These are phyloP conservation scores for Porcisia deanei DNA, from an alignment of 208 protist species.

Conservation along the genomic window DNA sequence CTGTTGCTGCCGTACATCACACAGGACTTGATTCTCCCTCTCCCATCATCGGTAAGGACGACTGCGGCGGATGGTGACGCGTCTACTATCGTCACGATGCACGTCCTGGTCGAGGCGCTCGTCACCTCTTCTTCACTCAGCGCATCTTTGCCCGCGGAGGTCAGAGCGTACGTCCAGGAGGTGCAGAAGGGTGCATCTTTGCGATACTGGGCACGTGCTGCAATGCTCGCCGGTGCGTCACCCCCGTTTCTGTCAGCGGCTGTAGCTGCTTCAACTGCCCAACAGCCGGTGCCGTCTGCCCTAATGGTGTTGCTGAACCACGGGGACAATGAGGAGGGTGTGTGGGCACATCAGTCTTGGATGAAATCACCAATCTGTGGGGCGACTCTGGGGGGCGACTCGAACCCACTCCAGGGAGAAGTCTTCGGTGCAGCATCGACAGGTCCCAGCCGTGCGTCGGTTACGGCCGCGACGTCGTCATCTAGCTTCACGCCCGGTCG, in stretches of 20 bases:
- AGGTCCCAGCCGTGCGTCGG: not conserved
- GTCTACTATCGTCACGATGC: slow-evolving; percentile 6
- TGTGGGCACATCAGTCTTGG: slow-evolving; percentile 10
- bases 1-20: slow-evolving; percentile 25
- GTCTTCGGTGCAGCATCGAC: not conserved
- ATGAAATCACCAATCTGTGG: not conserved
- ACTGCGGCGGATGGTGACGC: not conserved
- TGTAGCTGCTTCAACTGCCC: slow-evolving; percentile 8
- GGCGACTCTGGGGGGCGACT: not conserved
- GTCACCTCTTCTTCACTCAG: not conserved
- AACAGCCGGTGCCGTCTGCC: slow-evolving; percentile 1
- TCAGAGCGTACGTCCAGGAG: slow-evolving; percentile 23
- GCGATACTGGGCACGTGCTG: slow-evolving; percentile 17
- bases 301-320: slow-evolving; percentile 3
- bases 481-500: not conserved
- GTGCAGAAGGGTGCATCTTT: slow-evolving; percentile 4
- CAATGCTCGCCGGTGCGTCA: slow-evolving; percentile 9
- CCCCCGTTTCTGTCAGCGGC: slow-evolving; percentile 28
- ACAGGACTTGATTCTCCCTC: slow-evolving; percentile 13
- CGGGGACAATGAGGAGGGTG: not conserved
- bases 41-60: not conserved
- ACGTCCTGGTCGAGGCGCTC: slow-evolving; percentile 14
- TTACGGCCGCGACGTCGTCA: not conserved
- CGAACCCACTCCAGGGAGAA: not conserved
- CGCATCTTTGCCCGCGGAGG: slow-evolving; percentile 14